Evolutionary conservation across 257 asterid species (phyloP).

Genomic region (Solanum chilense): DNA sequence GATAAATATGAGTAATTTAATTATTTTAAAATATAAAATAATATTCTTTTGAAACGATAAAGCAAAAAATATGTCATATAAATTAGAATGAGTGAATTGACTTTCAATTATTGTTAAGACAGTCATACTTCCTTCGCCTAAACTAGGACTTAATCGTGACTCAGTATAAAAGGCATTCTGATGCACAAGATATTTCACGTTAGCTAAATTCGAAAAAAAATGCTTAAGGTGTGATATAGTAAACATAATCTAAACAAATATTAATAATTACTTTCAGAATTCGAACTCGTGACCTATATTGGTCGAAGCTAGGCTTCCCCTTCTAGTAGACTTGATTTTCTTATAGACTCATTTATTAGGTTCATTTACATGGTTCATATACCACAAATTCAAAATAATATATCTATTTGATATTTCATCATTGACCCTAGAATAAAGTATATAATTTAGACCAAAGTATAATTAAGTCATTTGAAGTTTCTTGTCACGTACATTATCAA

Average conservation of each 20-base stretch:
- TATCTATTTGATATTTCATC: background rate
- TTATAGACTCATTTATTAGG: background rate
- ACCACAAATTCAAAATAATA: background rate
- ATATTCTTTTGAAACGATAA: too few relatives aligned
- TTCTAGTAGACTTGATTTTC: background rate
- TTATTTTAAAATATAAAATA: too few relatives aligned
- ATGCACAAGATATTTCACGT: background rate
- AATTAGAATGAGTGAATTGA: background rate
- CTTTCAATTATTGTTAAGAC: background rate
- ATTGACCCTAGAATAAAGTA: background rate
- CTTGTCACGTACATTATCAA: background rate
- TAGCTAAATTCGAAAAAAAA: background rate
- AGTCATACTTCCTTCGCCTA: background rate
- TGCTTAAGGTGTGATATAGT: fast-evolving
- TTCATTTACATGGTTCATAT: background rate
- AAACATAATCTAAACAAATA: background rate
- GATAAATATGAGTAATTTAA: too few relatives aligned
- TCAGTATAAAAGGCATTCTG: fast-evolving
- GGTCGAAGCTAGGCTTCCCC: background rate
- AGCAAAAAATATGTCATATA: fast-evolving
- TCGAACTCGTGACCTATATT: background rate
- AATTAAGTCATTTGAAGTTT: background rate
- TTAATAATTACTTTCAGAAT: fast-evolving
- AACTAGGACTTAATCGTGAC: background rate
- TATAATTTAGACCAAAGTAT: background rate